Conservation (phyloP, 148 eudicot species). For the Tetragonia tetragonoides region DNA sequence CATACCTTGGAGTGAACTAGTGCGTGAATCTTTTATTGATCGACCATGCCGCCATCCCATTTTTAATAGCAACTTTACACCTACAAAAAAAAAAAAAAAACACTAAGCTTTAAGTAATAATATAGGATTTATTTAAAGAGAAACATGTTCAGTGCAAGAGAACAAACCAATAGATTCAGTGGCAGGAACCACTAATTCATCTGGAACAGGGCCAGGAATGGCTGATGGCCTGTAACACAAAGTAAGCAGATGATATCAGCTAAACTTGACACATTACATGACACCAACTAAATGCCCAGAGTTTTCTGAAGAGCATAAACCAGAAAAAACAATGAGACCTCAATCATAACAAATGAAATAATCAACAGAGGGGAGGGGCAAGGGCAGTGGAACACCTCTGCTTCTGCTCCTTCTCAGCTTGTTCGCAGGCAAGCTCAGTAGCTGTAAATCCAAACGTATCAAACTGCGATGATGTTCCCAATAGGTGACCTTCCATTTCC, state of each 20-base stretch:
- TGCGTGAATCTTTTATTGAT: slow-evolving; percentile 61
- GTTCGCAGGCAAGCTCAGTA: slow-evolving; percentile 77
- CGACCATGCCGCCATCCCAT: slow-evolving; percentile 99
- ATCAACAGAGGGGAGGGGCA: neutral
- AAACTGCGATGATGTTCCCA: slow-evolving; percentile 83
- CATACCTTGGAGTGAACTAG: slow-evolving; percentile 66
- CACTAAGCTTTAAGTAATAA: slow-evolving; percentile 22
- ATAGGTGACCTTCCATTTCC: slow-evolving; percentile 81
- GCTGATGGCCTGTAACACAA: slow-evolving; percentile 62
- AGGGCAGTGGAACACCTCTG: slow-evolving; percentile 50
- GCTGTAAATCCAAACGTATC: slow-evolving; percentile 96
- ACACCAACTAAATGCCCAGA: neutral
- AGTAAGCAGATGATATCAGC: neutral
- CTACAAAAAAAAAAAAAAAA: slow-evolving; percentile 34
- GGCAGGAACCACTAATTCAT: slow-evolving; percentile 72
- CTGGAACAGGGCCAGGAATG: slow-evolving; percentile 92
- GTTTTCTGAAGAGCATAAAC: neutral
- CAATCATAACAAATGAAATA: neutral
- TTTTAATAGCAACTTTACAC: slow-evolving; percentile 74
- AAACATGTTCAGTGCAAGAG: slow-evolving; percentile 6
- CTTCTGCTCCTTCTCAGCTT: slow-evolving; percentile 79
- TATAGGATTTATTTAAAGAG: slow-evolving; percentile 3
- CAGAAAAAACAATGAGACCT: neutral
- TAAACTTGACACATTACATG: neutral
- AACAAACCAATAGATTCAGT: slow-evolving; percentile 76